phyloP scores from a whole-genome alignment of 371 early-diverging fungal species.

The Haplosporangium sp. region DNA sequence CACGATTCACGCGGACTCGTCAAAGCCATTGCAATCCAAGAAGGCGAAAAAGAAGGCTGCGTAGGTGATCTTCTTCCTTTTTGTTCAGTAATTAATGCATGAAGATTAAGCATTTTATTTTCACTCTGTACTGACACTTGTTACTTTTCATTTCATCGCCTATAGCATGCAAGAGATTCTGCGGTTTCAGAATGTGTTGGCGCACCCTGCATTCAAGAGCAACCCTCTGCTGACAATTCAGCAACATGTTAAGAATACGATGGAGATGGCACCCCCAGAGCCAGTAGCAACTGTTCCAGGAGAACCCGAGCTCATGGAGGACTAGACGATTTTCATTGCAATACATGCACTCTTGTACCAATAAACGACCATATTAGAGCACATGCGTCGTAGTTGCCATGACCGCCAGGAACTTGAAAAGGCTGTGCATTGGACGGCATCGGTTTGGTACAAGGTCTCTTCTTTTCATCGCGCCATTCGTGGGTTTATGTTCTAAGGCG shows the following conservation, averaged over 20 bases:
- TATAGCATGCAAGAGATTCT: constrained; percentile 72
- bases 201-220: constrained; percentile 74
- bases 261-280: constrained; percentile 57
- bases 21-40: constrained; percentile 55
- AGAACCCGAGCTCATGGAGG: constrained; percentile 41
- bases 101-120: background rate
- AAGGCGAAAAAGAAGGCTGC: constrained; percentile 65
- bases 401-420: too few species aligned
- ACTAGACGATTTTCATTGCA: too few species aligned
- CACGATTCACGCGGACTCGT: constrained; percentile 47
- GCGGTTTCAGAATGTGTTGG: constrained; percentile 77
- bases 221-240: constrained; percentile 75
- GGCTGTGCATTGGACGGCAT: too few species aligned
- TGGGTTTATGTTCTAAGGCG: too few species aligned
- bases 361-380: too few species aligned
- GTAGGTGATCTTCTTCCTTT: constrained; percentile 47
- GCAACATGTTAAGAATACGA: constrained; percentile 78
- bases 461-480: too few species aligned
- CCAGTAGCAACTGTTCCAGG: constrained; percentile 3
- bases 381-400: too few species aligned
- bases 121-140: background rate
- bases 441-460: too few species aligned
- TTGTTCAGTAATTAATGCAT: background rate
- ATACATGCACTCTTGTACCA: too few species aligned
- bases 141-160: background rate